Percentiles rank a stretch among this genome's conserved stretches.
Conservation (phyloP, 352 stramenopile genomes). For the Globisporangium middletonii region DNA sequence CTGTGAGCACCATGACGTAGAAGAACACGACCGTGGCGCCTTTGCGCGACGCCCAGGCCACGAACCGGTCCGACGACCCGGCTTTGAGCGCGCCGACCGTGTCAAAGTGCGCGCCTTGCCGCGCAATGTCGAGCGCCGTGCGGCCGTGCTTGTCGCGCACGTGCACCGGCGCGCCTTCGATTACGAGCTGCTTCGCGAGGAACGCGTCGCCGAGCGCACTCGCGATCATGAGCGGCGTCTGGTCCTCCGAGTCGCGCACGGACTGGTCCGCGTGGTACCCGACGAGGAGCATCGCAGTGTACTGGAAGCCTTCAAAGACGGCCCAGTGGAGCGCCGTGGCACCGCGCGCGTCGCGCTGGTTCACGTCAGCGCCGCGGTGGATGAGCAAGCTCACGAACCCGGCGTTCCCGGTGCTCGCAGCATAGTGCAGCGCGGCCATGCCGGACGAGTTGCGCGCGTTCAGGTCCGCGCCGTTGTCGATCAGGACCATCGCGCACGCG, state of each 20-base stretch:
- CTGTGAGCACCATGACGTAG: slow-evolving; percentile 46
- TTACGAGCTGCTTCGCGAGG: slow-evolving; percentile 75
- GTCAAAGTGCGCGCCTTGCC: slow-evolving; percentile 61
- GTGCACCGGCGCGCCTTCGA: slow-evolving; percentile 65
- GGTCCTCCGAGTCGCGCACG: slow-evolving; percentile 59
- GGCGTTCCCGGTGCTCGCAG: slow-evolving; percentile 70
- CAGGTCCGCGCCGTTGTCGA: slow-evolving; percentile 49
- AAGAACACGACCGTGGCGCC: slow-evolving; percentile 70
- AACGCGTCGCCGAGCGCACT: slow-evolving; percentile 73
- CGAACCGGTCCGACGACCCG: slow-evolving; percentile 57
- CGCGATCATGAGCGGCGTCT: slow-evolving; percentile 81
- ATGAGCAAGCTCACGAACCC: slow-evolving; percentile 67
- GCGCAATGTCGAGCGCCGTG: slow-evolving; percentile 69
- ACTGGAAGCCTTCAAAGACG: slow-evolving; percentile 83
- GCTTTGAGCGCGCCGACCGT: slow-evolving; percentile 59
- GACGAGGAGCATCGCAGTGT: slow-evolving; percentile 66
- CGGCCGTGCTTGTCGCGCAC: slow-evolving; percentile 64
- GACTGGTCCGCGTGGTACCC: slow-evolving; percentile 36
- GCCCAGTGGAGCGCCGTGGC: slow-evolving; percentile 77
- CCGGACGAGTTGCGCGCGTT: slow-evolving; percentile 60
- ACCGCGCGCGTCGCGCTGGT: slow-evolving; percentile 57
- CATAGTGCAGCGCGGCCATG: slow-evolving; percentile 80
- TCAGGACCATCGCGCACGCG: slow-evolving; percentile 42
- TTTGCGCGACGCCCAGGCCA: slow-evolving; percentile 54
- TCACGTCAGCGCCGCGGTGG: slow-evolving; percentile 53